These are phyloP conservation scores for sunflower (Helianthus annuus) DNA, from an alignment of 129 eudicot species.

Conservation along the genomic window HanXRQr2.0-SUNRISE NC_035443.2:369617-370116, in stretches of 20 bases:
- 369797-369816: slow-evolving; percentile 19
- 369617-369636: not conserved
- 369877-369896: slow-evolving; percentile 4
- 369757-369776: slow-evolving; percentile 16
- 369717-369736: not conserved
- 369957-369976: slow-evolving; percentile 66
- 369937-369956: slow-evolving; percentile 64
- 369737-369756: slow-evolving; percentile 8
- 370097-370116: slow-evolving; percentile 99
- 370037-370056: slow-evolving; percentile 36
- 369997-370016: slow-evolving; percentile 71
- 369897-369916: slow-evolving; percentile 28
- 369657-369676: no score
- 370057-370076: slow-evolving; percentile 67
- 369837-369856: not conserved
- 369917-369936: slow-evolving; percentile 92
- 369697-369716: not conserved
- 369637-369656: not conserved
- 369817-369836: slow-evolving; percentile 11
- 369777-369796: slow-evolving; percentile 23
- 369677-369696: not conserved
- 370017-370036: slow-evolving; percentile 60
- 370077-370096: slow-evolving; percentile 90
- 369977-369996: slow-evolving; percentile 95
- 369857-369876: slow-evolving; percentile 10